Evolutionary conservation across 2,329 filamentous ascomycete genomes (phyloP).

Genomic region (Monosporascus sp.): DNA sequence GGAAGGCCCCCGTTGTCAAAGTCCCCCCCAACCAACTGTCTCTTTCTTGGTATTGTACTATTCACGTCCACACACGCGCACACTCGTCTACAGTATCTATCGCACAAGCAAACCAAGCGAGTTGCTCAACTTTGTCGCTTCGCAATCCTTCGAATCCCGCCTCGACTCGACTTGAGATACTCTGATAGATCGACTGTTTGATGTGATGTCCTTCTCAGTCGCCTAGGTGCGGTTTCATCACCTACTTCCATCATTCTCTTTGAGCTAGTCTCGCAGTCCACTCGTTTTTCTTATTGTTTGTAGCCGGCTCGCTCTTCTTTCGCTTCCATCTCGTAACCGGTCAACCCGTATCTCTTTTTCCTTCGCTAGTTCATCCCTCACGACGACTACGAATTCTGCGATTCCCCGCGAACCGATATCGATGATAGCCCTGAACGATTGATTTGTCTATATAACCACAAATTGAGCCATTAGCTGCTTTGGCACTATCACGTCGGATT

Average conservation of each 20-base stretch:
- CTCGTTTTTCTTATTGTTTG: slow-evolving; percentile 30
- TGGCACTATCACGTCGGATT: slow-evolving; percentile 15
- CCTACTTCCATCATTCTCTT: slow-evolving; percentile 20
- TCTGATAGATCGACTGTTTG: too few relatives aligned
- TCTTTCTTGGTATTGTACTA: too few relatives aligned
- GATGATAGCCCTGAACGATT: not conserved
- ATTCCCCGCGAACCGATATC: slow-evolving; percentile 2
- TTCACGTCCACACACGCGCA: not conserved
- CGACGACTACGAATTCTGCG: slow-evolving; percentile 5
- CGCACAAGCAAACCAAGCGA: not conserved
- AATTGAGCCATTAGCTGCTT: slow-evolving; percentile 7
- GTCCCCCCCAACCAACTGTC: too few relatives aligned
- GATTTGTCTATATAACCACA: slow-evolving; percentile 6
- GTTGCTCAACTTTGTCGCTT: too few relatives aligned
- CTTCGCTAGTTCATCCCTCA: slow-evolving; percentile 3
- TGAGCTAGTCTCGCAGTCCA: slow-evolving; percentile 44
- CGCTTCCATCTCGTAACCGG: not conserved
- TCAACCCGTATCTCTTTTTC: slow-evolving; percentile 1
- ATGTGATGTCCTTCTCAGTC: slow-evolving; percentile 21
- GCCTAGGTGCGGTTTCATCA: slow-evolving; percentile 19
- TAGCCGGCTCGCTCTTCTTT: slow-evolving; percentile 1
- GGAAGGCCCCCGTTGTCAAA: too few relatives aligned
- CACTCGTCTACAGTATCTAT: slow-evolving; percentile 1
- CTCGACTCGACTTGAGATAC: slow-evolving; percentile 4
- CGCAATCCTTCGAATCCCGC: not conserved